Percentiles rank a stretch among this genome's conserved stretches.
Conservation (phyloP, 1,284 basidiomycete species). For the Clitocybe nebularis region DNA sequence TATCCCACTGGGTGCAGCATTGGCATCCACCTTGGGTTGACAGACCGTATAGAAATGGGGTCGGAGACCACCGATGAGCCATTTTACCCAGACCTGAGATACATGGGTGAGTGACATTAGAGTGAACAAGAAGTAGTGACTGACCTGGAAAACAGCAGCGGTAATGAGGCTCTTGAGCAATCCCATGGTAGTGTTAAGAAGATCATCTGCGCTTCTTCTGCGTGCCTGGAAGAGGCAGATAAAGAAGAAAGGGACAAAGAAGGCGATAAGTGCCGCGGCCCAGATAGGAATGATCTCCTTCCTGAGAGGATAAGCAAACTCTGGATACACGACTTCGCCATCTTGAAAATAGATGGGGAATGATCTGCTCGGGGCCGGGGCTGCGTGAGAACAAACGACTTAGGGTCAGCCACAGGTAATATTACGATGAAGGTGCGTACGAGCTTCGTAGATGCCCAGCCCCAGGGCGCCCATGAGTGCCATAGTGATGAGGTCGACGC, state of each 20-base stretch:
- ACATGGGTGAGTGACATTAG: too few species aligned
- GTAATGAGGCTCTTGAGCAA: constrained; percentile 44
- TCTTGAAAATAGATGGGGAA: constrained; percentile 38
- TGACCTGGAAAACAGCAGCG: constrained; percentile 35
- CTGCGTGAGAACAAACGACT: constrained; percentile 18
- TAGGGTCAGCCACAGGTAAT: constrained; percentile 1
- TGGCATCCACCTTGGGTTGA: constrained; percentile 36
- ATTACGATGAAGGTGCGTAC: constrained; percentile 20
- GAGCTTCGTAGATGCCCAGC: constrained; percentile 46
- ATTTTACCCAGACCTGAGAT: constrained; percentile 58
- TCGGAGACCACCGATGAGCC: constrained; percentile 47
- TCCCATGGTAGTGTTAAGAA: constrained; percentile 49
- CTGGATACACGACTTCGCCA: constrained; percentile 33
- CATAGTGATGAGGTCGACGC: constrained; percentile 44
- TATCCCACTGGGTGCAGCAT: constrained; percentile 30
- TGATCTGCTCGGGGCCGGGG: constrained; percentile 36
- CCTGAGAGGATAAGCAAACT: constrained; percentile 40
- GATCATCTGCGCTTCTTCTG: constrained; percentile 39
- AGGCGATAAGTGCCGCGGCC: constrained; percentile 48
- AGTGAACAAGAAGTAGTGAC: too few species aligned
- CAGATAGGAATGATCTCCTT: constrained; percentile 54
- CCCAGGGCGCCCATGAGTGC: constrained; percentile 41
- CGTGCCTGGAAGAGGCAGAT: constrained; percentile 45
- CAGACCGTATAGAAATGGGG: constrained; percentile 53
- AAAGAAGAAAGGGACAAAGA: constrained; percentile 51